These are phyloP conservation scores for Rhododendron griersonianum DNA, from an alignment of 148 eudicot genomes.

Conservation along the genomic window DNA sequence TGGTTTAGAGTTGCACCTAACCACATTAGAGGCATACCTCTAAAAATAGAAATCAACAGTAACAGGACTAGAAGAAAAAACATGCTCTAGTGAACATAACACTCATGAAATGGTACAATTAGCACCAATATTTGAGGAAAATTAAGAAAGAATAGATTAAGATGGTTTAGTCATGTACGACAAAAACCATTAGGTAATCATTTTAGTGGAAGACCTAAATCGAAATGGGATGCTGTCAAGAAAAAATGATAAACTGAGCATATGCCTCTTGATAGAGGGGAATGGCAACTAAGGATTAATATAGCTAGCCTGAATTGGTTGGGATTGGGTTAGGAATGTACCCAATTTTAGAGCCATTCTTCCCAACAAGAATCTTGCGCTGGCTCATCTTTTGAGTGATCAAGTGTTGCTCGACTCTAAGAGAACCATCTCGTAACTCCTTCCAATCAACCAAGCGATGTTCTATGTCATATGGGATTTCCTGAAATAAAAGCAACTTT, in stretches of 20 bases:
- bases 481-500: slow-evolving; percentile 41
- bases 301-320: background rate
- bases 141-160: background rate
- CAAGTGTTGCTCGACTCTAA: slow-evolving; percentile 90
- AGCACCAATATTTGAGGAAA: background rate
- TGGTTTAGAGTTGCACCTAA: background rate
- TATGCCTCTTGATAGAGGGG: background rate
- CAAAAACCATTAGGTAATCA: background rate
- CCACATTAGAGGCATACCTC: background rate
- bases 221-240: background rate
- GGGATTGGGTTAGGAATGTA: slow-evolving; percentile 20
- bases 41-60: background rate
- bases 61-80: background rate
- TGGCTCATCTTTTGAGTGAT: slow-evolving; percentile 80
- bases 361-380: slow-evolving; percentile 89
- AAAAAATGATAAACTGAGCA: background rate
- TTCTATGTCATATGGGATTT: slow-evolving; percentile 79
- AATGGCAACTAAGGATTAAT: background rate
- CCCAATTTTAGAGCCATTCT: slow-evolving; percentile 95
- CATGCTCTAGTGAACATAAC: background rate
- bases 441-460: slow-evolving; percentile 91
- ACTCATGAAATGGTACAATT: background rate
- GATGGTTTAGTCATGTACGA: background rate
- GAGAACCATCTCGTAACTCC: slow-evolving; percentile 79
- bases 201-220: background rate